Percentiles rank a stretch among this genome's conserved stretches.
Conservation (phyloP, 106 monocot genomes). For the Acorus calamus region DNA sequence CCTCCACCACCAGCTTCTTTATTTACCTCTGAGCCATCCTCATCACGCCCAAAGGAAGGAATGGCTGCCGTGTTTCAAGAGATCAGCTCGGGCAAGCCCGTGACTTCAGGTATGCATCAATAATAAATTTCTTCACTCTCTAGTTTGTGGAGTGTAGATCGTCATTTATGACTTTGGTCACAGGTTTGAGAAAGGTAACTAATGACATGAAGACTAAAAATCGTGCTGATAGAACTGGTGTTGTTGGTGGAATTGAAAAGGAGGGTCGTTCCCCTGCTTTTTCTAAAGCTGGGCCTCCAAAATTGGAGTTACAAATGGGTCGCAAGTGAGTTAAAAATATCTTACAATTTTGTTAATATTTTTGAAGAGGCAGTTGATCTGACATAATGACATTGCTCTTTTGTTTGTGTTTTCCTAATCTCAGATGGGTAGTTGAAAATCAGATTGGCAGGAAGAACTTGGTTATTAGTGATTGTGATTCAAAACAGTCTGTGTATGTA, state of each 20-base stretch:
- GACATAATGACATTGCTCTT: neutral
- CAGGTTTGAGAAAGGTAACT: slow-evolving; percentile 78
- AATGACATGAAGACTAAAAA: slow-evolving; percentile 90
- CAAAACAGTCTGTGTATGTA: slow-evolving; percentile 79
- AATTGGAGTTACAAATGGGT: slow-evolving; percentile 92
- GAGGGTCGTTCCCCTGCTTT: slow-evolving; percentile 29
- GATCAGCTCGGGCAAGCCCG: slow-evolving; percentile 61
- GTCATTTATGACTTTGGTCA: neutral
- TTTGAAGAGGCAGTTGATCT: neutral
- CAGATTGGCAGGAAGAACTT: slow-evolving; percentile 69
- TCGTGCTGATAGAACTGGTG: slow-evolving; percentile 51
- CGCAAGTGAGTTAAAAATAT: slow-evolving; percentile 54
- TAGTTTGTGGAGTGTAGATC: neutral
- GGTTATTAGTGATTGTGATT: slow-evolving; percentile 78
- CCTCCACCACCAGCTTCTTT: slow-evolving; percentile 39
- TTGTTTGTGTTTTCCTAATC: slow-evolving; percentile 9
- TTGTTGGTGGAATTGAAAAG: slow-evolving; percentile 51
- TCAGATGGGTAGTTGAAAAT: slow-evolving; percentile 86
- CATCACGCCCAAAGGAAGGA: slow-evolving; percentile 52
- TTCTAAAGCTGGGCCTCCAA: slow-evolving; percentile 57
- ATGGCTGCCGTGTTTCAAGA: slow-evolving; percentile 89
- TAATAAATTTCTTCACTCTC: neutral
- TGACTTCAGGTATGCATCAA: slow-evolving; percentile 40
- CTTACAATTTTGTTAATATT: neutral
- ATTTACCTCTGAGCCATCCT: slow-evolving; percentile 21